Conservation (phyloP, 495 filamentous ascomycete species). For the Tricharina praecox region DNA sequence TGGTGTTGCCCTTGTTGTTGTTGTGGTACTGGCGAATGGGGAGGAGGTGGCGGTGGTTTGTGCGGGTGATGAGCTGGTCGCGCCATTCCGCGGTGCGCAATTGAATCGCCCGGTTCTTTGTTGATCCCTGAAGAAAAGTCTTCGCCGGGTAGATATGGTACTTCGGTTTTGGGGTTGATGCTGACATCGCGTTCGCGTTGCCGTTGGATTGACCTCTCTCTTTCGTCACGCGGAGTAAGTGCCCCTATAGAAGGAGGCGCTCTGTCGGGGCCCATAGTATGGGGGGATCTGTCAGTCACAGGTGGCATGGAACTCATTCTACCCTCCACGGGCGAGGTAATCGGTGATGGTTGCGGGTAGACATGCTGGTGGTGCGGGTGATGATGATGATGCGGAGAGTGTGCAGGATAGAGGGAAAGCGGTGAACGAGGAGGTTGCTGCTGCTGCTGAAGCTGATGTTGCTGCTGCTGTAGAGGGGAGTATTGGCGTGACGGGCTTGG, state of each 20-base stretch:
- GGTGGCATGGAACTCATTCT: background rate
- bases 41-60: background rate
- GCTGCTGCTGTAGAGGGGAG: slow-evolving; percentile 9
- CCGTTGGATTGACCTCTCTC: slow-evolving; percentile 27
- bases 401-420: slow-evolving; percentile 7
- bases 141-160: slow-evolving; percentile 30
- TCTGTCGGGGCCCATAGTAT: too few relatives aligned
- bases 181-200: slow-evolving; percentile 45
- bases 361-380: slow-evolving; percentile 16
- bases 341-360: slow-evolving; percentile 16
- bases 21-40: background rate
- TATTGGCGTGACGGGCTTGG: slow-evolving; percentile 16
- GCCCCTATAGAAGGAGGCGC: slow-evolving; percentile 12
- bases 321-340: slow-evolving; percentile 18
- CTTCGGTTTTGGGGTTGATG: slow-evolving; percentile 46
- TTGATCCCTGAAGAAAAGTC: slow-evolving; percentile 2
- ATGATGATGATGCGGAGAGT: slow-evolving; percentile 11
- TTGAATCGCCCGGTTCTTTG: slow-evolving; percentile 25
- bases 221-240: slow-evolving; percentile 28
- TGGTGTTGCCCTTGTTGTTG: slow-evolving; percentile 2
- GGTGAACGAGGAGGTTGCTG: slow-evolving; percentile 9
- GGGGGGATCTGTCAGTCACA: slow-evolving; percentile 12
- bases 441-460: slow-evolving; percentile 14
- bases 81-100: slow-evolving; percentile 1
- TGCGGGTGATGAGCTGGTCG: slow-evolving; percentile 27